phyloP scores from a whole-genome alignment of 768 basidiomycete genomes.

The Trametopsis cervina region DNA sequence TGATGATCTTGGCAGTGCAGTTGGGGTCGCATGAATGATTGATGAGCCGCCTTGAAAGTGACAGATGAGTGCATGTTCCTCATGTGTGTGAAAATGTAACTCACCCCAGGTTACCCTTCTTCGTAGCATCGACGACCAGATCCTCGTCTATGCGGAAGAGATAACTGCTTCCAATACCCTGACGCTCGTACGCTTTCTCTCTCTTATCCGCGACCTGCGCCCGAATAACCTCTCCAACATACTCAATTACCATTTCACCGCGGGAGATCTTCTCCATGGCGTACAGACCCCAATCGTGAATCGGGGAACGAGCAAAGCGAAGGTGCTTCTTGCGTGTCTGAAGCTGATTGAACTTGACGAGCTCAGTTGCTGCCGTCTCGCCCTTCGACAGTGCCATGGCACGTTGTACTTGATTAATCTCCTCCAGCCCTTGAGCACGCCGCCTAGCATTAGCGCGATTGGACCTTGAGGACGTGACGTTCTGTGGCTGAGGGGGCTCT shows the following conservation, averaged over 20 bases:
- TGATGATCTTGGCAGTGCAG: slow-evolving; percentile 86
- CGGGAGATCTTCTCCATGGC: slow-evolving; percentile 92
- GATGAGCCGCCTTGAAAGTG: slow-evolving; percentile 79
- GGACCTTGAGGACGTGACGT: slow-evolving; percentile 72
- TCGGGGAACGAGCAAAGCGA: slow-evolving; percentile 89
- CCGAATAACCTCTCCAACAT: slow-evolving; percentile 95
- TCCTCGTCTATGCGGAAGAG: slow-evolving; percentile 98
- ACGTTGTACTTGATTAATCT: slow-evolving; percentile 86
- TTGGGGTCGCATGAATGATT: slow-evolving; percentile 98
- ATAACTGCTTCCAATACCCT: slow-evolving; percentile 97
- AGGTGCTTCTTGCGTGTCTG: slow-evolving; percentile 98
- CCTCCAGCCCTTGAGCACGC: slow-evolving; percentile 88
- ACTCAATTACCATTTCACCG: slow-evolving; percentile 99
- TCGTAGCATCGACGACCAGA: slow-evolving; percentile 96
- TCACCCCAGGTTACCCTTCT: slow-evolving; percentile 97
- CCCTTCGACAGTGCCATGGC: slow-evolving; percentile 71
- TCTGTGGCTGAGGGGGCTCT: slow-evolving; percentile 41
- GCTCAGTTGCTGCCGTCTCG: slow-evolving; percentile 61
- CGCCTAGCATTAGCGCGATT: slow-evolving; percentile 91
- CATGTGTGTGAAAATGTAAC: no score
- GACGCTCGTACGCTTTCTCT: slow-evolving; percentile 94
- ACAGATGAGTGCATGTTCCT: no score
- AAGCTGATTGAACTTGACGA: slow-evolving; percentile 99
- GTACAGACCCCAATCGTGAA: slow-evolving; percentile 98
- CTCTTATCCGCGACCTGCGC: slow-evolving; percentile 94